These are phyloP conservation scores for Amphirosellinia nigrospora DNA, from an alignment of 495 filamentous ascomycete species.

Conservation along the genomic window DNA sequence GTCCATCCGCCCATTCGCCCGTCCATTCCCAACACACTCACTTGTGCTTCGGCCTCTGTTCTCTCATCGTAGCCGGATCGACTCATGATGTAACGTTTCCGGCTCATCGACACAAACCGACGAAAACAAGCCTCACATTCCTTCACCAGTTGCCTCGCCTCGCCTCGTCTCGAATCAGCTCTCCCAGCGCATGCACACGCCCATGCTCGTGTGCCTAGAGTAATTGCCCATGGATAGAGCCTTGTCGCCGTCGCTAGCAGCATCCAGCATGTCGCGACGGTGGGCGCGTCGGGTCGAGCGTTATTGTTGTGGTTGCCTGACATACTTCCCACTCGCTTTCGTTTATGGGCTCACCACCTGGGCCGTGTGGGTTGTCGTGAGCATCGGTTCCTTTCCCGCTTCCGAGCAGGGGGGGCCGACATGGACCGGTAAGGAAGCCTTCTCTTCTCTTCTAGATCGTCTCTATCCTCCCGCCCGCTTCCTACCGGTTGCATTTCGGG, in stretches of 20 bases:
- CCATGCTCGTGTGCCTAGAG: neutral
- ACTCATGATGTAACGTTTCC: constrained; percentile 19
- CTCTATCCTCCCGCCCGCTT: neutral
- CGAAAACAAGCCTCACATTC: neutral
- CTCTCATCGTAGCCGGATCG: neutral
- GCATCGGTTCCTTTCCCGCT: constrained; percentile 64
- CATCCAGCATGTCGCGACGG: constrained; percentile 49
- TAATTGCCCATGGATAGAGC: constrained; percentile 34
- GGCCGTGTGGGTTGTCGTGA: constrained; percentile 86
- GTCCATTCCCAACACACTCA: neutral
- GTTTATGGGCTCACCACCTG: constrained; percentile 89
- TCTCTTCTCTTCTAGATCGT: neutral
- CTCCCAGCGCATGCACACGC: constrained; percentile 24
- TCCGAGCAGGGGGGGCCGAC: constrained; percentile 46
- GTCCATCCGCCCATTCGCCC: neutral
- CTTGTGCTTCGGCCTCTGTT: neutral
- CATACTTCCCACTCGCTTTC: constrained; percentile 89
- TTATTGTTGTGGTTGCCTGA: constrained; percentile 75
- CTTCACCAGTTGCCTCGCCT: neutral
- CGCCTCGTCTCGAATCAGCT: neutral
- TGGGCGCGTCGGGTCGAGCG: constrained; percentile 83
- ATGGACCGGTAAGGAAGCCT: constrained; percentile 81
- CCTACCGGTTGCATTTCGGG: neutral
- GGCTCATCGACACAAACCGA: neutral
- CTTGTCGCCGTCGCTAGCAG: constrained; percentile 35